Evolutionary conservation across 2,329 filamentous ascomycete species (phyloP).

Genomic region (Pseudogymnoascus sp.): DNA sequence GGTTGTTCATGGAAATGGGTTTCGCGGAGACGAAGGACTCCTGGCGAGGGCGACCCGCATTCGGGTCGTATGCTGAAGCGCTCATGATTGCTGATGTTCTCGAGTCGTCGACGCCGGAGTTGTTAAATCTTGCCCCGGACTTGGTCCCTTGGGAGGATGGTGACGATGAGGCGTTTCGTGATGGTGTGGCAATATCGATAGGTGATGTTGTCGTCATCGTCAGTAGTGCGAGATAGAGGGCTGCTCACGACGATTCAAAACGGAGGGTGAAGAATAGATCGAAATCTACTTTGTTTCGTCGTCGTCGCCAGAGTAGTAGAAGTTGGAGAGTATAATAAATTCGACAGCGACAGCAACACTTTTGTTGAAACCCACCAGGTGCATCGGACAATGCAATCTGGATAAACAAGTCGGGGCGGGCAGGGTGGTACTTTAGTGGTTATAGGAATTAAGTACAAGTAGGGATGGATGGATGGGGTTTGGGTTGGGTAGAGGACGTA

Average conservation of each 20-base stretch:
- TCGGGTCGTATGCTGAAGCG: conserved; percentile 47
- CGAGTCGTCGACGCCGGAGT: conserved; percentile 23
- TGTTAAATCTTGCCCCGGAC: conserved; percentile 19
- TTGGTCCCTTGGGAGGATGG: conserved; percentile 32
- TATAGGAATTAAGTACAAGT: conserved; percentile 1
- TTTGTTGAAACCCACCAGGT: conserved; percentile 9
- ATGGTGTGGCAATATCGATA: conserved; percentile 29
- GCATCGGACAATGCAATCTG: conserved; percentile 7
- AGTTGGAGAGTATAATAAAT: not conserved
- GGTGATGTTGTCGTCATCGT: conserved; percentile 29
- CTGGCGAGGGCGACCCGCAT: conserved; percentile 49
- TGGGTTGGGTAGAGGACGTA: not conserved
- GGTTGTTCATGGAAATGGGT: conserved; percentile 58
- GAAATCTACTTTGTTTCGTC: not conserved
- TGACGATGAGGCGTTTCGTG: conserved; percentile 29
- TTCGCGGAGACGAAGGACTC: conserved; percentile 60
- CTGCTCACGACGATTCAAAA: not conserved
- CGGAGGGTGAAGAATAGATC: not conserved
- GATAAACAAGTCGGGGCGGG: conserved; percentile 9
- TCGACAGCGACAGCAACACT: not conserved
- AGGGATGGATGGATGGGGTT: not conserved
- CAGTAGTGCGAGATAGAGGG: not conserved
- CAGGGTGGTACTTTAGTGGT: conserved; percentile 8
- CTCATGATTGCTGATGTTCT: conserved; percentile 46
- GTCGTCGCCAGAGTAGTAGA: not conserved